phyloP scores from a whole-genome alignment of 768 basidiomycete genomes.

The Suillus americanus region DNA sequence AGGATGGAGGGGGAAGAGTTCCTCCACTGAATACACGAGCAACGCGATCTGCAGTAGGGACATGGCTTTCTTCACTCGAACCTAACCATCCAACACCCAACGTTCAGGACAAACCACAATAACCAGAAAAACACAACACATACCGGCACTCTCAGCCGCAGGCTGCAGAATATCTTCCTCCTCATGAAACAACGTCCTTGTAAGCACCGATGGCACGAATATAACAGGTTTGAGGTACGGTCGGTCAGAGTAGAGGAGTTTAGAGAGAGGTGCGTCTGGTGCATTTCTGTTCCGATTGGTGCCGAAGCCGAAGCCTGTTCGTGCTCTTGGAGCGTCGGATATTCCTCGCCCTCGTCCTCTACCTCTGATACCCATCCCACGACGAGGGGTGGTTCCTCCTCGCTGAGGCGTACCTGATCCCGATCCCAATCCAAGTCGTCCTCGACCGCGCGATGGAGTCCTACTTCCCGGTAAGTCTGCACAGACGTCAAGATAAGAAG shows the following conservation, averaged over 20 bases:
- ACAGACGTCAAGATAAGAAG: conserved; percentile 5
- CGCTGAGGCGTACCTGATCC: neutral
- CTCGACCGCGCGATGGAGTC: conserved; percentile 5
- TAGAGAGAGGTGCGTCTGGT: conserved; percentile 51
- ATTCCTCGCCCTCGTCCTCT: conserved; percentile 26
- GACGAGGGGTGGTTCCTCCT: conserved; percentile 2
- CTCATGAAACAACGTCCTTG: conserved; percentile 48
- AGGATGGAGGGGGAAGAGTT: conserved; percentile 16
- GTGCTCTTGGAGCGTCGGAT: conserved; percentile 2
- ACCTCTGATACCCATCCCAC: conserved; percentile 10
- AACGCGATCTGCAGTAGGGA: conserved; percentile 72
- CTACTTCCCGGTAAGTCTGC: conserved; percentile 9
- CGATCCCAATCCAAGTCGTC: conserved; percentile 17
- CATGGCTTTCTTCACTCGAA: conserved; percentile 51
- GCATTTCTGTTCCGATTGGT: conserved; percentile 19
- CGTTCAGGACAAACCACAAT: conserved; percentile 8
- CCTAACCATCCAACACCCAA: neutral
- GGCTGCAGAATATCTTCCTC: conserved; percentile 66
- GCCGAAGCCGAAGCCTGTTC: conserved; percentile 10
- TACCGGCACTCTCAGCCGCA: conserved; percentile 50
- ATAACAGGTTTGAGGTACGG: conserved; percentile 65
- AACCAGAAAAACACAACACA: conserved; percentile 20
- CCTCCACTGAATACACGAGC: conserved; percentile 57
- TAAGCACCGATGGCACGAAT: conserved; percentile 63
- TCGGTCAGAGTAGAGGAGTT: conserved; percentile 53